Base-by-base conservation (phyloP, 208 protist species). In the Trypanosoma rangeli region DNA sequence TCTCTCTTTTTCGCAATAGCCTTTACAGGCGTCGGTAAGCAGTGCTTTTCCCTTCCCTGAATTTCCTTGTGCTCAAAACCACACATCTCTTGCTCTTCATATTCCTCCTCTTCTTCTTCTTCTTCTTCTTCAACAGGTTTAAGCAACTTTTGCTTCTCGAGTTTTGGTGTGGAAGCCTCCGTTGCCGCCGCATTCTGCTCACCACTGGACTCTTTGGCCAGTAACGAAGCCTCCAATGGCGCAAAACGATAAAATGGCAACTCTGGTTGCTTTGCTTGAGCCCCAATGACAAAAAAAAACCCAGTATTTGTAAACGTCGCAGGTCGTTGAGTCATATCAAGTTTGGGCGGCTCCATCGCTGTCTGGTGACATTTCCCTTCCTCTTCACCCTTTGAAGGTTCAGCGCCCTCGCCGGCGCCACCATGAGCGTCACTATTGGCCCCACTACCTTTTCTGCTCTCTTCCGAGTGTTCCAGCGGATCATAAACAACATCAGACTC, bases 181-280 rank as follows among this genome's bases (percentile, higher is more conserved):
- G 18, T 26, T 53, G 49, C 49, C 18, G 22, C 16, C 5, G 22
- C 18, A 44, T 42, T 56, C 15, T 8, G 5, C 35, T 42, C 46
- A 20, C n/a, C 20, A 3, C 8, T 28, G 4, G 44, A 13, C n/a
- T 28, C 22, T 20, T 22, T 13, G 1, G 31, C 1, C 16, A n/a
- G 7, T 10, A 42, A 29, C 44, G 13, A 10, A 5, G 10, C 28
- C 33, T 65, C 48, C 18, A 22, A 3, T 37, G 26, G 44, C 12
- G 49, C 59, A 59, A 65, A 72, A 48, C 57, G 68, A 54, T 64
- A 50, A 65, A 72, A 72, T 3, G 68, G 65, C 13, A 58, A 49
- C 33, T 50, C 31, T n/a, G 20, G 1, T 13, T 35, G 28, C 8
- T 56, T 37, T 46, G 3, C 28, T 46, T 46, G 9, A 0, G 24